phyloP scores from a whole-genome alignment of 345 rosid species.

The Leavenworthia alabamica region DNA sequence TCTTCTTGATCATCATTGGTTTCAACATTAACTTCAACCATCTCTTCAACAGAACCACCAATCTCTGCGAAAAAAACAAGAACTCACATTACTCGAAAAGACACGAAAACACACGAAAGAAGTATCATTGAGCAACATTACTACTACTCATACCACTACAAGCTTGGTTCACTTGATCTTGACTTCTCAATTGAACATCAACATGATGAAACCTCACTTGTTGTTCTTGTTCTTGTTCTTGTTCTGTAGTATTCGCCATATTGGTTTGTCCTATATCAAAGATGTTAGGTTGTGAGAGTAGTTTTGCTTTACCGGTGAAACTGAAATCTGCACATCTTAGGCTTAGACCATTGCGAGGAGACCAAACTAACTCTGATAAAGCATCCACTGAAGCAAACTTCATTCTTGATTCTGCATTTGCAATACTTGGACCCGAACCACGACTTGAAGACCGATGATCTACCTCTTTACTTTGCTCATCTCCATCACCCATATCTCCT shows the following conservation, averaged over 20 bases:
- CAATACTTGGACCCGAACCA: slow-evolving; percentile 43
- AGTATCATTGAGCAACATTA: slow-evolving; percentile 1
- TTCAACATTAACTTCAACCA: neutral
- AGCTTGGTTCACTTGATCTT: slow-evolving; percentile 21
- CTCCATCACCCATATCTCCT: slow-evolving; percentile 48
- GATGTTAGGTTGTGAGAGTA: slow-evolving; percentile 32
- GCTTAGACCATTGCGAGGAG: slow-evolving; percentile 69
- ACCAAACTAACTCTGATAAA: slow-evolving; percentile 87
- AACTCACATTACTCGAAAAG: neutral
- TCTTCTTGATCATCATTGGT: slow-evolving; percentile 25
- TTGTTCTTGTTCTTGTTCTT: neutral
- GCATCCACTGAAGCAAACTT: slow-evolving; percentile 50
- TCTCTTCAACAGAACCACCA: slow-evolving; percentile 21
- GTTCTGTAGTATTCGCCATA: slow-evolving; percentile 13
- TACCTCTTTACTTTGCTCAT: slow-evolving; percentile 34
- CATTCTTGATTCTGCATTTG: slow-evolving; percentile 61
- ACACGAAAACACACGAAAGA: neutral
- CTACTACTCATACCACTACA: slow-evolving; percentile 22
- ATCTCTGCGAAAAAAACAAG: slow-evolving; percentile 32
- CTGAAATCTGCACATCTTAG: slow-evolving; percentile 68
- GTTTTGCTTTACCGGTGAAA: slow-evolving; percentile 34
- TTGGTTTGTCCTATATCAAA: slow-evolving; percentile 39
- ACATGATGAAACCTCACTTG: slow-evolving; percentile 7
- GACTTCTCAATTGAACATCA: slow-evolving; percentile 19
- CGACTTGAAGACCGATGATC: slow-evolving; percentile 16